Conservation (phyloP, 768 basidiomycete species). For the Suillus americanus region DNA sequence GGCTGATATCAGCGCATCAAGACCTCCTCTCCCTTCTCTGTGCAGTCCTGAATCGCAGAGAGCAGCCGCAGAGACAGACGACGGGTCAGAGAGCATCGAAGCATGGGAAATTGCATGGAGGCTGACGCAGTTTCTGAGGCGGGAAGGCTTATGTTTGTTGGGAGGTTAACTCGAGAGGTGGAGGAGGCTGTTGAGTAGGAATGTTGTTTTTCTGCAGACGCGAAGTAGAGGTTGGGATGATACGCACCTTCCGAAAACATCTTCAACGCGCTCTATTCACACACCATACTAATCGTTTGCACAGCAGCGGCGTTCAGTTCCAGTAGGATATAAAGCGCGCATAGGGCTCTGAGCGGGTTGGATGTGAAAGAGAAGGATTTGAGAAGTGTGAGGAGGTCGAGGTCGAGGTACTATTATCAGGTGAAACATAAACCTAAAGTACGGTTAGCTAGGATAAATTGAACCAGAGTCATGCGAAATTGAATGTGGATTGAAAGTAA, state of each 20-base stretch:
- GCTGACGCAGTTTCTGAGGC: slow-evolving; percentile 26
- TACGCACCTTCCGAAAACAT: slow-evolving; percentile 52
- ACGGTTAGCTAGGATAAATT: slow-evolving; percentile 1
- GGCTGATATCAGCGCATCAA: slow-evolving; percentile 51
- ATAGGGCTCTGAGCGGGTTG: slow-evolving; percentile 72
- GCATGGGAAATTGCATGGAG: slow-evolving; percentile 77
- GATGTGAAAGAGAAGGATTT: slow-evolving; percentile 34
- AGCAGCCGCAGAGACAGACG: slow-evolving; percentile 32
- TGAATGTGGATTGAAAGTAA: neutral
- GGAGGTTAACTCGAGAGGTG: neutral
- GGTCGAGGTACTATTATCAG: slow-evolving; percentile 51
- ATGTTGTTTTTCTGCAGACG: slow-evolving; percentile 63
- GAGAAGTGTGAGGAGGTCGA: slow-evolving; percentile 48
- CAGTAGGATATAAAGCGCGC: slow-evolving; percentile 73
- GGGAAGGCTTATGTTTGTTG: slow-evolving; percentile 21
- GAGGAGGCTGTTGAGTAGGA: slow-evolving; percentile 55
- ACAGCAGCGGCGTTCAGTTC: slow-evolving; percentile 79
- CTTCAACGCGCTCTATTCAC: slow-evolving; percentile 66
- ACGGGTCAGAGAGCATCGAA: slow-evolving; percentile 55
- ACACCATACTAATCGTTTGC: slow-evolving; percentile 42
- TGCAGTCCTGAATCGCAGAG: slow-evolving; percentile 50
- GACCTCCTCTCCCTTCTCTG: too few relatives aligned
- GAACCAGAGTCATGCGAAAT: neutral
- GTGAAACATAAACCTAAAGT: too few relatives aligned
- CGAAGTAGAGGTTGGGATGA: slow-evolving; percentile 26